A percentile compares a stretch with the other conserved stretches of the same genome.
Evolutionary conservation across 306 rosid genomes (phyloP).

Genomic region (Quercus alba): DNA sequence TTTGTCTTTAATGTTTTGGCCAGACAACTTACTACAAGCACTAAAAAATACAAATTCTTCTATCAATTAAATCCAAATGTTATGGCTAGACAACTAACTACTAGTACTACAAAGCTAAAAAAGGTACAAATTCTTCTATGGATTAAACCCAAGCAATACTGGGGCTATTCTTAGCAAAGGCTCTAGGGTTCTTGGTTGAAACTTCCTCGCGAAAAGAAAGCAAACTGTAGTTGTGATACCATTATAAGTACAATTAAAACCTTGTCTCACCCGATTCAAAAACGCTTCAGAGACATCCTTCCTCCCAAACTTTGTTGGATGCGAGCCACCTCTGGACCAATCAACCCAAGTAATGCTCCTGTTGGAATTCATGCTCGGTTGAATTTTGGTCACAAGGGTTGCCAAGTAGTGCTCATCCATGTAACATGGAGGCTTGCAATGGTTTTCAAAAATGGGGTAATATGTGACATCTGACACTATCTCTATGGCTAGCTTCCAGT

Average conservation of each 20-base stretch:
- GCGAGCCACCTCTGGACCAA: conserved; percentile 40
- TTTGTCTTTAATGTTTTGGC: neutral
- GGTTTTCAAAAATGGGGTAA: conserved; percentile 17
- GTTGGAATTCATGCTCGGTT: conserved; percentile 17
- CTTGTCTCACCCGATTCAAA: conserved; percentile 23
- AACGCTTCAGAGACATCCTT: conserved; percentile 18
- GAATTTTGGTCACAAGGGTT: conserved; percentile 30
- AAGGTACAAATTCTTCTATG: neutral
- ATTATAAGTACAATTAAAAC: conserved; percentile 34
- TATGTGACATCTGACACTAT: conserved; percentile 22
- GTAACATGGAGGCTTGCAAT: conserved; percentile 38
- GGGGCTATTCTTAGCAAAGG: conserved; percentile 24
- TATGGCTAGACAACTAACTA: too few species aligned
- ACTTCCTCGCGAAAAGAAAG: conserved; percentile 39
- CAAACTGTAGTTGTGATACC: conserved; percentile 24
- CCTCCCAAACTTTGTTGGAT: conserved; percentile 24
- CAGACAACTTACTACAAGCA: too few species aligned
- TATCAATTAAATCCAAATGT: too few species aligned
- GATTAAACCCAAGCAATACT: conserved; percentile 11
- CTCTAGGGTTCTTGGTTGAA: conserved; percentile 24
- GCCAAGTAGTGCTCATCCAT: conserved; percentile 40
- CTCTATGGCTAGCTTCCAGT: conserved; percentile 20
- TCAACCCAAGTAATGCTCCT: conserved; percentile 40
- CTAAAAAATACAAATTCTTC: too few species aligned
- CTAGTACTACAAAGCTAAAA: too few species aligned